Conservation (phyloP, 768 basidiomycete genomes). For the Amanita subjunquillea region DNA sequence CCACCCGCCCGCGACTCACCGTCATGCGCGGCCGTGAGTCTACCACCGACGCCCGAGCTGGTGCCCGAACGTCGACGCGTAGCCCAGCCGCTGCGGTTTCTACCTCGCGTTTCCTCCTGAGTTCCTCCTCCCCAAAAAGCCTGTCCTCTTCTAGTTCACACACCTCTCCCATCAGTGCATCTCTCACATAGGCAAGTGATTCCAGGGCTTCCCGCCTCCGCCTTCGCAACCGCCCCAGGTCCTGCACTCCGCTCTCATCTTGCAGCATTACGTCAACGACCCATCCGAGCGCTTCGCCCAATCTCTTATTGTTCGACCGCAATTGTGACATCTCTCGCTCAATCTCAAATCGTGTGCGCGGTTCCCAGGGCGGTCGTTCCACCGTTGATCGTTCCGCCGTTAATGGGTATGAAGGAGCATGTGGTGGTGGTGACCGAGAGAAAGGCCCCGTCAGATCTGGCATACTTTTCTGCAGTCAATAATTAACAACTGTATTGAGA, state of each 20-base stretch:
- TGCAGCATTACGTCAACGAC: constrained; percentile 62
- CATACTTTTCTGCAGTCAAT: constrained; percentile 55
- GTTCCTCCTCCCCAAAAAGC: constrained; percentile 46
- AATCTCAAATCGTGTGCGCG: constrained; percentile 57
- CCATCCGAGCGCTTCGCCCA: constrained; percentile 67
- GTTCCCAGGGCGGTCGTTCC: constrained; percentile 64
- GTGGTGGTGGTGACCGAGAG: constrained; percentile 37
- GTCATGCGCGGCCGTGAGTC: constrained; percentile 20
- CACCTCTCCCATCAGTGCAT: constrained; percentile 49
- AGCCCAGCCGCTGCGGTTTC: constrained; percentile 9
- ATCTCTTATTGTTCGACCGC: constrained; percentile 44
- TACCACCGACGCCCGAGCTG: constrained; percentile 27
- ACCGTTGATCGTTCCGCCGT: constrained; percentile 44
- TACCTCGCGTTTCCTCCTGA: constrained; percentile 21
- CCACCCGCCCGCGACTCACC: constrained; percentile 6
- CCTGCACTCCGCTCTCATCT: constrained; percentile 35
- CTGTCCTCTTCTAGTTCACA: constrained; percentile 55
- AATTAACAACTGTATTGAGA: background rate
- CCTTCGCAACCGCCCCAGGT: constrained; percentile 26
- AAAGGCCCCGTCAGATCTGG: constrained; percentile 73
- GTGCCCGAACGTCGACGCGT: constrained; percentile 18
- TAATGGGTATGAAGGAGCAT: constrained; percentile 44
- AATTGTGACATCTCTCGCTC: constrained; percentile 51
- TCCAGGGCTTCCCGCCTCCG: constrained; percentile 61
- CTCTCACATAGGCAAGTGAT: constrained; percentile 67